Evolutionary conservation across 2,329 filamentous ascomycete species (phyloP).

Genomic region (Didymella pomorum): DNA sequence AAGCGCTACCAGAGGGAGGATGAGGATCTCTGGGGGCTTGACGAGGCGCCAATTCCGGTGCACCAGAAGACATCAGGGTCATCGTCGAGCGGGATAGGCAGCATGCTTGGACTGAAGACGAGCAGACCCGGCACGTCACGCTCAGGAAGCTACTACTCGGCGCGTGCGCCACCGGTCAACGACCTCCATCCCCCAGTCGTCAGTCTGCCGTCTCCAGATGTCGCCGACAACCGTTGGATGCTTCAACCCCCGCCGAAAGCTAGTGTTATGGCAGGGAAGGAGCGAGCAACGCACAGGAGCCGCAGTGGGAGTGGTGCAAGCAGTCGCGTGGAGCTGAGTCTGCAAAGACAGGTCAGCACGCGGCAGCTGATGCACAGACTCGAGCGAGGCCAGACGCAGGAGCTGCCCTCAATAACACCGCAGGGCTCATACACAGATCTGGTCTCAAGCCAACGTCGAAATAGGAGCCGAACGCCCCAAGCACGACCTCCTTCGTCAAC

Average conservation of each 20-base stretch:
- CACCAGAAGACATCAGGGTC: constrained; percentile 38
- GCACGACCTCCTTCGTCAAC: constrained; percentile 41
- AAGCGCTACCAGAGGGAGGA: constrained; percentile 86
- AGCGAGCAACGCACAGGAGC: constrained; percentile 68
- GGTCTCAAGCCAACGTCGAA: constrained; percentile 37
- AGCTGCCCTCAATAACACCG: constrained; percentile 47
- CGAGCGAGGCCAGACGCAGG: constrained; percentile 47
- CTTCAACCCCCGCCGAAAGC: constrained; percentile 88
- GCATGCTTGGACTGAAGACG: constrained; percentile 30
- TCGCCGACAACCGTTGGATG: constrained; percentile 86
- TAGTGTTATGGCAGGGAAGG: constrained; percentile 88
- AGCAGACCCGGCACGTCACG: constrained; percentile 40
- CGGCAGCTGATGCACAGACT: constrained; percentile 48
- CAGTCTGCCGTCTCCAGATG: constrained; percentile 73
- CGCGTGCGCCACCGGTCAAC: constrained; percentile 75
- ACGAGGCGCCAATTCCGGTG: constrained; percentile 53
- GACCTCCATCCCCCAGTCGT: constrained; percentile 87
- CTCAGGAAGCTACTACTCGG: constrained; percentile 49
- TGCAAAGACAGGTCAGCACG: constrained; percentile 52
- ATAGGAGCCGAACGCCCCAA: constrained; percentile 42
- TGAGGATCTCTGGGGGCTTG: constrained; percentile 82
- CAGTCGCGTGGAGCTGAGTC: constrained; percentile 51
- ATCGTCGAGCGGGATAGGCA: constrained; percentile 42
- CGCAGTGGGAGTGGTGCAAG: constrained; percentile 59
- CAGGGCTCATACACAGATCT: constrained; percentile 46